Evolutionary conservation across 129 eudicot genomes (phyloP), one percentile per base, ranked within the genome.

Genomic region (Escallonia herrerae): DNA sequence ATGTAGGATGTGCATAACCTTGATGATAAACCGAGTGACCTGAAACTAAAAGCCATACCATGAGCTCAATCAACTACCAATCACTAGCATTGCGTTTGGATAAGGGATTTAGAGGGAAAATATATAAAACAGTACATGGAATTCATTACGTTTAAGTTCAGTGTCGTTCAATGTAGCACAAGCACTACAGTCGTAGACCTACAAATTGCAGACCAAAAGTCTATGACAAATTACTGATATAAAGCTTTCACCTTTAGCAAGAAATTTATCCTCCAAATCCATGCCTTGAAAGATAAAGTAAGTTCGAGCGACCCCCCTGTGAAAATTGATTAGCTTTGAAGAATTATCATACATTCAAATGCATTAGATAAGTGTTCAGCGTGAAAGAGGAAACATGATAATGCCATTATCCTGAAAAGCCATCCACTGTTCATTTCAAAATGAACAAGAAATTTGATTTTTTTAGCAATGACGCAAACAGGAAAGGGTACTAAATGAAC

Each of bases 181-280:
- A 22, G 33, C 33, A 22, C 33, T 22, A 22, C 33, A 22, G 33
- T 22, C 33, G 33, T 22, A 22, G 33, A 22, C 33, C 38, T 1
- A 37, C 12, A 33, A 43, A 58, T 58, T 37, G 7, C 7, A 2
- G 37, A 63, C 9, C 67, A 59, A 44, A 60, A 3, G 9, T 48
- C 47, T 9, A 44, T 44, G 43, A 68, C 37, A 79, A 66, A 40
- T 63, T 10, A 8, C 40, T 62, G 53, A 37, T 38, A n/a, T 40
- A 51, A 64, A 58, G n/a, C 37, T 66, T 79, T 69, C 74, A 77
- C 90, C 90, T 78, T 62, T 69, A 51, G 59, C 70, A 67, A 68
- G 64, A 61, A 66, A 64, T 59, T 61, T 70, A 77, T 81, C 82
- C 53, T 78, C 90, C 77, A 72, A 46, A 62, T 71, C 83, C 90